Conservation (phyloP, 805 yeast species). For the Pichia manshurica region DNA sequence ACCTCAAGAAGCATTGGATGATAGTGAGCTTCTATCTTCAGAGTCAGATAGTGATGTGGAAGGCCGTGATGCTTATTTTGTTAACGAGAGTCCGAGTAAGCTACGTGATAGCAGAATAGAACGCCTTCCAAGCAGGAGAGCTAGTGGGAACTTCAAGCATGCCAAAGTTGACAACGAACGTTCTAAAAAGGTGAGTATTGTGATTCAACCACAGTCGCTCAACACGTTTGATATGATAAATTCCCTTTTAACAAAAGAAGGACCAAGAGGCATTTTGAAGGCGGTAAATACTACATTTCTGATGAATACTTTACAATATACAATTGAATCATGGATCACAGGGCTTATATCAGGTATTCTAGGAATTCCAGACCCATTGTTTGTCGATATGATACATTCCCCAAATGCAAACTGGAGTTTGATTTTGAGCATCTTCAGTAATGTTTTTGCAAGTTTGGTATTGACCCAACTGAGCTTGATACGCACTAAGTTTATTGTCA, state of each 20-base stretch:
- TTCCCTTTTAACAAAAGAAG: conserved; percentile 62
- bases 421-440: conserved; percentile 60
- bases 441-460: conserved; percentile 63
- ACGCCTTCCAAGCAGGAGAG: conserved; percentile 19
- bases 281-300: conserved; percentile 78
- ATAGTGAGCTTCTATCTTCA: background rate
- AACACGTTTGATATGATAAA: conserved; percentile 64
- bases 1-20: conserved; percentile 29
- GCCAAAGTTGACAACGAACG: background rate
- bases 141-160: conserved; percentile 10
- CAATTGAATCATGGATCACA: conserved; percentile 87
- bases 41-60: conserved; percentile 17
- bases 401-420: conserved; percentile 70
- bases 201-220: conserved; percentile 49
- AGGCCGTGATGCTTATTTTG: conserved; percentile 19
- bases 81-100: conserved; percentile 18
- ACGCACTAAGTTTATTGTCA: conserved; percentile 67
- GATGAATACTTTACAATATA: conserved; percentile 63
- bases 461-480: conserved; percentile 80
- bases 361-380: conserved; percentile 83
- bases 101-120: conserved; percentile 28
- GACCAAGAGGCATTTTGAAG: conserved; percentile 63
- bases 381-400: conserved; percentile 75
- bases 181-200: conserved; percentile 4
- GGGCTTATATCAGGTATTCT: conserved; percentile 79